Base-by-base conservation (phyloP, 1,139 yeast species). In the Pichia sp. region DNA sequence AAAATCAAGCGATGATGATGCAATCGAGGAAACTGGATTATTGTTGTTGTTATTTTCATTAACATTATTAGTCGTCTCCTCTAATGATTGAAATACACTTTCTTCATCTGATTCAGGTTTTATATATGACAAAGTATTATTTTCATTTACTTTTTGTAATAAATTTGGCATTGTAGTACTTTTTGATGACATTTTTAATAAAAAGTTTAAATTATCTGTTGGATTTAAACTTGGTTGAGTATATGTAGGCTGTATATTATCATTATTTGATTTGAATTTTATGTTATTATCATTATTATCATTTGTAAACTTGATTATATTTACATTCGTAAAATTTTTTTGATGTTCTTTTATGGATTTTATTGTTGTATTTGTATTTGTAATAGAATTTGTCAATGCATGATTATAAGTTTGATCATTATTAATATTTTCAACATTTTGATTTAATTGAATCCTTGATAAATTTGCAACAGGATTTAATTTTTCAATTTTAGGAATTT, bases 401-500 rank as follows among this genome's bases (percentile, higher is more conserved):
- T 31, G 12, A 5, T 20, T 36, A 31, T 30, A n/a, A 20, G 7
- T 22, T 36, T 26, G 12, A 24, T 12, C 12, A 3, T 22, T 9
- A 23, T 23, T 6, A 24, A 12, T 24, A 24, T 12, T n/a, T 23
- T 26, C 11, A 26, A 16, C 16, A 10, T 9, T 6, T 11, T 24
- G 20, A 23, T n/a, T 12, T 20, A 43, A 40, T 37, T 51, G 50
- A 16, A 38, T 27, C 6, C 55, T 46, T 2, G 58, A 51, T 27
- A 59, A 22, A 8, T 44, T 39, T 16, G 61, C 63, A 24, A 58
- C 44, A 3, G 59, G 55, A 39, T 59, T 58, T 35, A 59, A 38
- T 41, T 56, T 62, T 42, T 59, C 64, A 29, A 54, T 42, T 43
- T 55, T 65, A 11, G 70, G 65, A 40, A 70, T 68, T 50, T 70